phyloP scores from a whole-genome alignment of 2,329 filamentous ascomycete genomes.

The Zelopaecilomyces penicillatus region DNA sequence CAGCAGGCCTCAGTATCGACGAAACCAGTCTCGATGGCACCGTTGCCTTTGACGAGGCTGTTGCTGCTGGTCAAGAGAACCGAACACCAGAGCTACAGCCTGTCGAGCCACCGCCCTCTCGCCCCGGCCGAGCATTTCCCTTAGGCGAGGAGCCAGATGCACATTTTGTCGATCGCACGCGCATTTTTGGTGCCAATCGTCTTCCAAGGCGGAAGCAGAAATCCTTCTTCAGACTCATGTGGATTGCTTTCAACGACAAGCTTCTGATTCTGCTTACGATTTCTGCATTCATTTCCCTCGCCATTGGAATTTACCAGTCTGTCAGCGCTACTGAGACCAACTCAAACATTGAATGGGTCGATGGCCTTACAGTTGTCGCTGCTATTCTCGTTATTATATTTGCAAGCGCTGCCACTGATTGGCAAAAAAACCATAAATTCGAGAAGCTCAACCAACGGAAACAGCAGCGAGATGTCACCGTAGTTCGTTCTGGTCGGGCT shows the following conservation, averaged over 20 bases:
- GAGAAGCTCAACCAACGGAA: slow-evolving; percentile 75
- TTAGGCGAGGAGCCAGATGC: slow-evolving; percentile 18
- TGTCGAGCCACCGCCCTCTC: slow-evolving; percentile 12
- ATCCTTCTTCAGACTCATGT: slow-evolving; percentile 56
- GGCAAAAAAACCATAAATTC: slow-evolving; percentile 74
- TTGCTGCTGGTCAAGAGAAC: slow-evolving; percentile 26
- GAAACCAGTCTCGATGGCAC: slow-evolving; percentile 37
- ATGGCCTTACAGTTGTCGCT: slow-evolving; percentile 70
- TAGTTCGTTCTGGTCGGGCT: slow-evolving; percentile 65
- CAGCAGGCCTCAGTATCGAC: slow-evolving; percentile 41
- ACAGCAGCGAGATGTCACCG: slow-evolving; percentile 65
- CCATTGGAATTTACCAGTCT: slow-evolving; percentile 67
- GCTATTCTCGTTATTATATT: slow-evolving; percentile 69
- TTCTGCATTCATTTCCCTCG: slow-evolving; percentile 65
- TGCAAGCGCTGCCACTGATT: slow-evolving; percentile 72
- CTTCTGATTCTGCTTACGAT: slow-evolving; percentile 63
- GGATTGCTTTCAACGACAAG: slow-evolving; percentile 79
- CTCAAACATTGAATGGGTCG: slow-evolving; percentile 67
- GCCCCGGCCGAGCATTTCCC: slow-evolving; percentile 20
- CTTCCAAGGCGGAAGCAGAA: slow-evolving; percentile 55
- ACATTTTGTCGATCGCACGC: slow-evolving; percentile 49
- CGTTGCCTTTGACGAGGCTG: slow-evolving; percentile 42
- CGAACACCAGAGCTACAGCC: slow-evolving; percentile 18
- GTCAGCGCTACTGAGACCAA: slow-evolving; percentile 42
- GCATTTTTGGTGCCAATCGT: slow-evolving; percentile 59